These are phyloP conservation scores for Saussurea involucrata DNA, from an alignment of 129 eudicot genomes.

Conservation along the genomic window DNA sequence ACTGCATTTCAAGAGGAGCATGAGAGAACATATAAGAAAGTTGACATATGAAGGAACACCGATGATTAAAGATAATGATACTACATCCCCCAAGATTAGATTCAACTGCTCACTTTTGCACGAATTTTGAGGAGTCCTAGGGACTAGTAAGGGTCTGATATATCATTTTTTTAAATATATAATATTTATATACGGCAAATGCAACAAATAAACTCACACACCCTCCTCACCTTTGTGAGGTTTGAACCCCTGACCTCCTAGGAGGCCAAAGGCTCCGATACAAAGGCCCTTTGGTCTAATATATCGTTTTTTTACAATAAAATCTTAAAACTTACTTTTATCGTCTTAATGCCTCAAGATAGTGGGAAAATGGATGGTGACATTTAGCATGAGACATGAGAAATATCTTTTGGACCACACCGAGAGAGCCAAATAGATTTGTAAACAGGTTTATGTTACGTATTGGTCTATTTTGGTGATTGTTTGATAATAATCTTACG, in stretches of 20 bases:
- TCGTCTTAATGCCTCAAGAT: neutral
- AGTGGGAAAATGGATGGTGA: neutral
- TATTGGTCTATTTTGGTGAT: neutral
- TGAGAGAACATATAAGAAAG: slow-evolving; percentile 8
- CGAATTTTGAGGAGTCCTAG: neutral
- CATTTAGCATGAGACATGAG: neutral
- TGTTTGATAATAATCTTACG: neutral
- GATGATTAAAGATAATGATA: neutral
- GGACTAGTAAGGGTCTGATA: neutral
- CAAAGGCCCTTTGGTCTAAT: too few relatives aligned
- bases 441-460: neutral
- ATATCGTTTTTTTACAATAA: too few relatives aligned
- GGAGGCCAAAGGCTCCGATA: too few relatives aligned
- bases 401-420: neutral
- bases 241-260: too few relatives aligned
- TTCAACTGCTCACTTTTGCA: neutral
- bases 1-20: slow-evolving; percentile 47
- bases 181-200: too few relatives aligned
- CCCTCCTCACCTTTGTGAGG: too few relatives aligned
- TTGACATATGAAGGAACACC: neutral
- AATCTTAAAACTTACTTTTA: neutral
- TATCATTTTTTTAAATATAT: too few relatives aligned
- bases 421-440: neutral
- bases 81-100: neutral
- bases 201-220: too few relatives aligned